Base-by-base conservation (phyloP, 129 eudicot species). In the Flaveria linearis region DNA sequence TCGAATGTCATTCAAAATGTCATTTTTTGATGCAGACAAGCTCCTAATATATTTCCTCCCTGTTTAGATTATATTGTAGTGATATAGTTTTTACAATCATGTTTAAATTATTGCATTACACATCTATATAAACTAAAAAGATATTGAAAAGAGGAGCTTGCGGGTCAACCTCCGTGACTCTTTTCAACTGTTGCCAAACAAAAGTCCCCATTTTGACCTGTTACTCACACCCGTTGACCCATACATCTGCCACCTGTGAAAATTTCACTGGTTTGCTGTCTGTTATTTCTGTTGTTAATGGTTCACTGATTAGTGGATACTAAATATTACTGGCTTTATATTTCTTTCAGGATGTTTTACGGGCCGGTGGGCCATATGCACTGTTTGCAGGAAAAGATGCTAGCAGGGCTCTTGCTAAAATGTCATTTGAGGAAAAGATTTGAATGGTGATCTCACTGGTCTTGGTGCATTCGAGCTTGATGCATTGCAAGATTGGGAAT, bases 391-490 rank as follows among this genome's bases (percentile, higher is more conserved):
- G 99, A 49, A 95, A 91, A 71, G 99, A 95, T 78, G 99, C 99
- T n/a, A 95, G 99, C 77, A 81, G 97, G 78, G 99, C 99, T 75
- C 99, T 95, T 26, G 99, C 99, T 49, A 95, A 95, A 85, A 91
- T 95, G 99, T 95, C 99, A 5, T 95, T 95, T 25, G 99, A 95
- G 76, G 80, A 80, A 50, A 74, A 74, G 80, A 80, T 80, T 20
- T 80, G 75, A 80, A 57, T 0, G 80, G 97, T 45, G 99, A 95
- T 81, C 76, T 89, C 46, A 68, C 94, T 17, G 97, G 96, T 53
- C 94, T 95, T 50, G 99, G 99, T 70, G 85, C 86, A 7, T 95
- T 89, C 11, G 99, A 95, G 86, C 94, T 91, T 2, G 99, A 95
- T 72, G 97, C 97, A 10, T 81, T 95, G 57, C 99, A 91, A 80